Evolutionary conservation across 2,329 filamentous ascomycete species (phyloP), one percentile per base, ranked within the genome.

Genomic region (Epichloe festucae): DNA sequence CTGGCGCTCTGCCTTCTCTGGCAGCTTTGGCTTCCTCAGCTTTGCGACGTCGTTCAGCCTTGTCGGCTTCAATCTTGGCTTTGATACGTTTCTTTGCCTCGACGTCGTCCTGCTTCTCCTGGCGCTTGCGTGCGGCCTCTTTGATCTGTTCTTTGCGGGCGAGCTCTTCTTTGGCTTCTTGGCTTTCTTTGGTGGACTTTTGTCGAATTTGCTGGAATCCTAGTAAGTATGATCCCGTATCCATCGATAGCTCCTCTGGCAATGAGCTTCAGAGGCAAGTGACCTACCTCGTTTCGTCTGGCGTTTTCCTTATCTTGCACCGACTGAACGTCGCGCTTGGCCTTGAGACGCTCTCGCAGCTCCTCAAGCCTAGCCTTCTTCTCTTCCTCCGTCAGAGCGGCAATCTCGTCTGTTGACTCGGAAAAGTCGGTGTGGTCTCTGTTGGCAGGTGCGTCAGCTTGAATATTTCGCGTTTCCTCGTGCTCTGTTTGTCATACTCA

Each of bases 1-100:
- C 74, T 23, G 71, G 65, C 15, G 73, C 70, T 50, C 79, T 75
- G n/a, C 91, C 90, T 58, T 89, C 87, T n/a, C 91, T 79, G 51
- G 81, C 80, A 0, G 90, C 90, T 71, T 91, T 95, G 60, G 89
- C 87, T 52, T 81, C 75, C 62, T 95, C 93, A 3, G 88, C 84
- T 66, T 93, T 95, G 57, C 85, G 77, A 57, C 87, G 83, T 50
- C 93, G 82, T 62, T 91, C 89, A 59, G 88, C 86, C 74, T 94
- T 96, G 72, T 97, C 90, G 14, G 87, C 90, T 59, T 93, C 90
- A 57, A 98, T 95, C 76, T 90, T 90, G 52, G 89, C 90, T 70
- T 89, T 85, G 66, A 96, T 91, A 38, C 87, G 81, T 68, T 85
- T 87, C 74, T 91, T 93, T 11, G 89, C 91, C 43, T 89, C 88